These are phyloP conservation scores for Talaromyces islandicus DNA, from an alignment of 2,329 filamentous ascomycete species.

Conservation along the genomic window DNA sequence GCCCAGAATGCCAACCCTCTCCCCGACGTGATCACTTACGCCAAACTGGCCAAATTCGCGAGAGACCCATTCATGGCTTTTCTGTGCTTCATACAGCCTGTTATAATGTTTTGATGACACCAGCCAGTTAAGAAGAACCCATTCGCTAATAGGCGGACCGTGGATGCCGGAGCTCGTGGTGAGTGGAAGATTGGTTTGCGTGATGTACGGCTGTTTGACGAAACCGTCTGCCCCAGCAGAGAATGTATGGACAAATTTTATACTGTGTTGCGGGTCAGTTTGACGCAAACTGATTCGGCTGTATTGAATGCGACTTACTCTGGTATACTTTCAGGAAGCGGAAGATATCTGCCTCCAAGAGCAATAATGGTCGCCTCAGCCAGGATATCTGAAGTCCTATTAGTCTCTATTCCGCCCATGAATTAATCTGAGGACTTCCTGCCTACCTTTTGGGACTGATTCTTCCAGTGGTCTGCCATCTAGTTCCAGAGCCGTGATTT, in stretches of 20 bases:
- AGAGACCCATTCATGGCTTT: constrained; percentile 46
- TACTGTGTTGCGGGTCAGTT: constrained; percentile 16
- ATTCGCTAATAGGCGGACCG: constrained; percentile 61
- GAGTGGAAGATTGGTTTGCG: constrained; percentile 46
- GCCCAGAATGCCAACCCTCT: constrained; percentile 54
- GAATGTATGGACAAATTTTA: constrained; percentile 51
- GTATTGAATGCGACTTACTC: neutral
- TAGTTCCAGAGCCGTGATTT: constrained; percentile 1
- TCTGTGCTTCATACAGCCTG: constrained; percentile 52
- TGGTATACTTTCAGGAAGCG: constrained; percentile 9
- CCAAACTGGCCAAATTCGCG: neutral
- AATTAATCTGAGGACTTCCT: neutral
- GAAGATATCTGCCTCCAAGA: constrained; percentile 2
- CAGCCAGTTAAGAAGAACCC: constrained; percentile 58
- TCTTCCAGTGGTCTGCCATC: constrained; percentile 7
- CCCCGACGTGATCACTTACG: constrained; percentile 48
- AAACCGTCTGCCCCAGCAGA: constrained; percentile 55
- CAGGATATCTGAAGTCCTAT: neutral
- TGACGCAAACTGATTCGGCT: neutral
- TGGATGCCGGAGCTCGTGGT: constrained; percentile 53
- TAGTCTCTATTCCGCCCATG: neutral
- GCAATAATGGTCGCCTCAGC: constrained; percentile 5
- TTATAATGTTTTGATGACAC: constrained; percentile 52
- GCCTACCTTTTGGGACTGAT: constrained; percentile 4
- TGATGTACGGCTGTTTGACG: constrained; percentile 48